Evolutionary conservation across 306 rosid genomes (phyloP), one percentile per base, ranked within the genome.

Genomic region (Rosa chinensis): DNA sequence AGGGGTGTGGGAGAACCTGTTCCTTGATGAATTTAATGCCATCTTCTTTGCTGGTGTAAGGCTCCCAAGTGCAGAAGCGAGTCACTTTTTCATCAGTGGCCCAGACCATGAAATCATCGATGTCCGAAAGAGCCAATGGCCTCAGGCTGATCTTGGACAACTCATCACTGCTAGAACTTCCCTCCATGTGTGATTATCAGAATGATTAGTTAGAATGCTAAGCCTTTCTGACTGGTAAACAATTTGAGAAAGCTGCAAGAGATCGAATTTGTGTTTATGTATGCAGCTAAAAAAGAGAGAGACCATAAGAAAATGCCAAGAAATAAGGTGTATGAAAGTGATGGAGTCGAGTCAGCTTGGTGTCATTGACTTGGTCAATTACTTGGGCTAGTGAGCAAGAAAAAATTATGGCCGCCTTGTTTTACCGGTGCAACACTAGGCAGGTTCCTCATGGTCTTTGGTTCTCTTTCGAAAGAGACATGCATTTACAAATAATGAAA

Each of bases 61-160:
- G 67, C 16, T 87, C 88, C 89, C 88, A 84, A 23, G 68, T 45
- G 85, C 87, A 80, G 17, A 83, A 86, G 2, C 14, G 48, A 4
- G 84, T 0, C 5, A 87, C 88, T 48, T 80, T 78, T 21, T 85
- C 86, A 69, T 85, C 88, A 18, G 61, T 37, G 3, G 77, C 70
- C 92, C 92, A 88, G 21, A 72, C 86, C 85, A 88, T 73, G 84
- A 88, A 72, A n/a, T 83, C 91, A 73, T 88, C 88, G 18, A 84
- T 59, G 75, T 90, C 89, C 5, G 87, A 78, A 20, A 79, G 64
- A 40, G 1, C 67, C 67, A 86, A 71, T 16, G 84, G 87, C 75
- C 89, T 82, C 25, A 86, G 88, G 63, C 84, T 75, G 58, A 90
- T 79, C 44, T 83, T 50, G 21, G 50, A 37, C 16, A 56, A 47